Conservation (phyloP, 2,329 filamentous ascomycete genomes). For the Xenosphaeropsis pyriputrescens region DNA sequence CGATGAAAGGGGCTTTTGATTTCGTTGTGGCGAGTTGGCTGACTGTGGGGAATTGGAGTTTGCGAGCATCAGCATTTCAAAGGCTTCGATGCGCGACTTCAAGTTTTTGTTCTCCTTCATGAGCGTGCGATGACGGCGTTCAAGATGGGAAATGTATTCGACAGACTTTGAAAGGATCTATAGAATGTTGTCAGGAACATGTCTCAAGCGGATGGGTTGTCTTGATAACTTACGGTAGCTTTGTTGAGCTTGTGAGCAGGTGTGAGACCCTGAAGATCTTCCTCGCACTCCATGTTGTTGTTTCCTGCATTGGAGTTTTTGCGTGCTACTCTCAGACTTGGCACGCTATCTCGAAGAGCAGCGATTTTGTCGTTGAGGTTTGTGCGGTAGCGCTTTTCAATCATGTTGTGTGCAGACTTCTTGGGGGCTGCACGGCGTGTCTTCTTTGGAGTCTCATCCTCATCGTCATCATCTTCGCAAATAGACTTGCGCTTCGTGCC, state of each 20-base stretch:
- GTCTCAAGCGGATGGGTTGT: neutral
- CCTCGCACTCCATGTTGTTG: slow-evolving; percentile 58
- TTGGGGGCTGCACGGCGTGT: slow-evolving; percentile 45
- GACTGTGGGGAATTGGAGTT: too few relatives aligned
- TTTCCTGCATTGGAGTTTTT: slow-evolving; percentile 37
- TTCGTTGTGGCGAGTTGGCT: too few relatives aligned
- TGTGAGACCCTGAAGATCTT: slow-evolving; percentile 68
- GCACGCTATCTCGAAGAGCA: slow-evolving; percentile 80
- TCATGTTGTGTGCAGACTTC: slow-evolving; percentile 97
- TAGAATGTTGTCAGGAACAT: slow-evolving; percentile 4
- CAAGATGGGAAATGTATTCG: slow-evolving; percentile 87
- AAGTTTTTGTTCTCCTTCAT: slow-evolving; percentile 68
- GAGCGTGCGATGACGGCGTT: slow-evolving; percentile 75
- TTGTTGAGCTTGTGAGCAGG: slow-evolving; percentile 94
- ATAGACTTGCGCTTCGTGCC: too few relatives aligned
- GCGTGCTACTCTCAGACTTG: slow-evolving; percentile 55
- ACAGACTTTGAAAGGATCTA: slow-evolving; percentile 75
- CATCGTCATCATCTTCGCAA: neutral
- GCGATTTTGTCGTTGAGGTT: slow-evolving; percentile 97
- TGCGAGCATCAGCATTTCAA: slow-evolving; percentile 25
- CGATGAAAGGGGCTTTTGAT: too few relatives aligned
- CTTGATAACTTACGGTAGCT: slow-evolving; percentile 19
- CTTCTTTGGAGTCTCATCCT: too few relatives aligned
- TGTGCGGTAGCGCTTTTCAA: slow-evolving; percentile 91
- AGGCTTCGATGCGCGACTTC: slow-evolving; percentile 62